Percentiles rank a stretch among this genome's conserved stretches.
These are phyloP conservation scores for Hymenochaete sp. DNA, from an alignment of 1,284 basidiomycete species.

Conservation along the genomic window DNA sequence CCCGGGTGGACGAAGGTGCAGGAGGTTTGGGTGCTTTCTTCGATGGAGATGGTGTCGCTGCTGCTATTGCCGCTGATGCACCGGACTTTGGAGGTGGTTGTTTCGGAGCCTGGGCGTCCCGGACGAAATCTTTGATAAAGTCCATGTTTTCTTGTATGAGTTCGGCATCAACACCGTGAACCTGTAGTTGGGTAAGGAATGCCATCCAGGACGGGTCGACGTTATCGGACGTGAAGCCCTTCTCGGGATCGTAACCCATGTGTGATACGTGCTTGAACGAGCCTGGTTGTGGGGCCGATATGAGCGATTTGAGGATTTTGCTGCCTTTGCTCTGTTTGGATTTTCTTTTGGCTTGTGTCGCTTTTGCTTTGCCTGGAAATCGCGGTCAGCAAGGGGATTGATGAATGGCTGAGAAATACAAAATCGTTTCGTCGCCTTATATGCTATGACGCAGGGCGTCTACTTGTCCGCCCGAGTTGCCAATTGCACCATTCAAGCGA, in stretches of 20 bases:
- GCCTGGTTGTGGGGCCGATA: slow-evolving; percentile 71
- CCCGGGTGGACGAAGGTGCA: slow-evolving; percentile 32
- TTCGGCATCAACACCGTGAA: slow-evolving; percentile 56
- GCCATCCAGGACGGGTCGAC: slow-evolving; percentile 92
- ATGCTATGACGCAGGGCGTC: too few species aligned
- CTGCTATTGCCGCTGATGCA: slow-evolving; percentile 28
- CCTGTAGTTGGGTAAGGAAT: slow-evolving; percentile 65
- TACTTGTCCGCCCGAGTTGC: too few species aligned
- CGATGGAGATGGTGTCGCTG: slow-evolving; percentile 4
- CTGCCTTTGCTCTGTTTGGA: slow-evolving; percentile 38
- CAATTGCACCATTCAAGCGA: too few species aligned
- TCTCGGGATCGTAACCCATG: slow-evolving; percentile 87
- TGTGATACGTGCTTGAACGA: slow-evolving; percentile 90
- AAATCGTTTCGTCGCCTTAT: too few species aligned
- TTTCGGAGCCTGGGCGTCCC: slow-evolving; percentile 39
- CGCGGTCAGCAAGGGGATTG: slow-evolving; percentile 21
- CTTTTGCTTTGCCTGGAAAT: slow-evolving; percentile 28
- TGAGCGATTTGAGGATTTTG: slow-evolving; percentile 86
- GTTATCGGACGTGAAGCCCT: slow-evolving; percentile 78
- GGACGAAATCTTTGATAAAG: slow-evolving; percentile 83
- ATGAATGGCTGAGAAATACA: slow-evolving; percentile 12
- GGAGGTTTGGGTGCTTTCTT: slow-evolving; percentile 53
- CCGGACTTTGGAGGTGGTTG: slow-evolving; percentile 17
- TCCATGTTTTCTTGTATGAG: slow-evolving; percentile 73
- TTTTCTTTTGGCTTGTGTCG: slow-evolving; percentile 52